phyloP scores from a whole-genome alignment of 1,284 basidiomycete genomes.

The Wolfiporia cocos region DNA sequence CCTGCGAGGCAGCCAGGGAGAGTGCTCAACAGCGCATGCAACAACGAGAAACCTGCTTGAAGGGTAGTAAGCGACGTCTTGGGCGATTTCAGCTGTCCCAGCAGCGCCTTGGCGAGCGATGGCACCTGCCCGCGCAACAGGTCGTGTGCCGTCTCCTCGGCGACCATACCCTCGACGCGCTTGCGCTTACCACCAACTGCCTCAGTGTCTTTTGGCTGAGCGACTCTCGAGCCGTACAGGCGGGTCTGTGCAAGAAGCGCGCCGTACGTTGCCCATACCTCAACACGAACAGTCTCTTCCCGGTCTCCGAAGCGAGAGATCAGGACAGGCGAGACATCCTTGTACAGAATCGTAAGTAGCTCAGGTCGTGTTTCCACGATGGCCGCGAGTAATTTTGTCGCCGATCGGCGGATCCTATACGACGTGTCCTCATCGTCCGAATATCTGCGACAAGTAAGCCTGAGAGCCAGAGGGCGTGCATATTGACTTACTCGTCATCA shows the following conservation, averaged over 20 bases:
- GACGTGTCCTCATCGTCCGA: slow-evolving; percentile 99
- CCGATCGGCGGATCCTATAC: slow-evolving; percentile 93
- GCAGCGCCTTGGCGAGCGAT: slow-evolving; percentile 71
- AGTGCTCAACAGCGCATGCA: slow-evolving; percentile 74
- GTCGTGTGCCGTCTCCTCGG: slow-evolving; percentile 70
- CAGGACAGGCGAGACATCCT: slow-evolving; percentile 80
- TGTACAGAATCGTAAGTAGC: slow-evolving; percentile 74
- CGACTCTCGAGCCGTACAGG: slow-evolving; percentile 62
- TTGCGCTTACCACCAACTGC: slow-evolving; percentile 69
- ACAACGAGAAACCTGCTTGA: slow-evolving; percentile 80
- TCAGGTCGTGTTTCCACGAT: slow-evolving; percentile 88
- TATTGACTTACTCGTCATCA: slow-evolving; percentile 60
- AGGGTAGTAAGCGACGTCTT: slow-evolving; percentile 79
- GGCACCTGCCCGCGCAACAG: slow-evolving; percentile 76
- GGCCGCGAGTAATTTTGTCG: slow-evolving; percentile 85
- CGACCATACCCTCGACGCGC: slow-evolving; percentile 70
- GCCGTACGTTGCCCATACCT: slow-evolving; percentile 87
- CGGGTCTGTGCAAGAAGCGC: slow-evolving; percentile 78
- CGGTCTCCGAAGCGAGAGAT: slow-evolving; percentile 91
- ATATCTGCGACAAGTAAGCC: slow-evolving; percentile 47
- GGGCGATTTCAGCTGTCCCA: slow-evolving; percentile 77
- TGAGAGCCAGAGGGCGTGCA: not conserved
- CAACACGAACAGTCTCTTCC: slow-evolving; percentile 93
- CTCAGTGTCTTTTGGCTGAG: slow-evolving; percentile 47
- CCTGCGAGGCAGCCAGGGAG: slow-evolving; percentile 79